Conservation (phyloP, 2,329 filamentous ascomycete genomes). For the Myotisia sp. region DNA sequence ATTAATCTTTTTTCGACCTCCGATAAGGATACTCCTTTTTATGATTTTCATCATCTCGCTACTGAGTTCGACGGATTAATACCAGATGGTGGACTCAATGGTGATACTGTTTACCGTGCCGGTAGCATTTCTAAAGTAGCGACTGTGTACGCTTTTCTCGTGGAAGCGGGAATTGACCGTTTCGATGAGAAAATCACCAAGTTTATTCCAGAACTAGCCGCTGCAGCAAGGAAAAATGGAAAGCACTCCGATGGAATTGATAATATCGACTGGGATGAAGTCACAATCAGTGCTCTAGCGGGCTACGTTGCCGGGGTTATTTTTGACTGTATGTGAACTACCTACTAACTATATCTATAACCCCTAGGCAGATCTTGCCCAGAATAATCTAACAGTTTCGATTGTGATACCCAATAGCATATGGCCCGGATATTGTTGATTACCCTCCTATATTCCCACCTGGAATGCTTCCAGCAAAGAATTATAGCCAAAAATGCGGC, state of each 20-base stretch:
- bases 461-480: too few species aligned
- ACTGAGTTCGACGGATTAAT: conserved; percentile 14
- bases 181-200: conserved; percentile 31
- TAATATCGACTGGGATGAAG: conserved; percentile 7
- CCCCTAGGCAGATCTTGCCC: too few species aligned
- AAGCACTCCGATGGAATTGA: not conserved
- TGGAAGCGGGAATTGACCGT: conserved; percentile 26
- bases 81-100: conserved; percentile 12
- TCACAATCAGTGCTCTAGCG: conserved; percentile 10
- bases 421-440: too few species aligned
- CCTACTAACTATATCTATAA: not conserved
- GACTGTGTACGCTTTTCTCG: conserved; percentile 30
- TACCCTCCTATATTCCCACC: too few species aligned
- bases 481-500: too few species aligned
- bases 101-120: conserved; percentile 28
- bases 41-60: conserved; percentile 8
- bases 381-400: too few species aligned
- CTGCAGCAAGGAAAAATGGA: not conserved
- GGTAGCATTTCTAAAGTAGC: conserved; percentile 35
- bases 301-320: conserved; percentile 9
- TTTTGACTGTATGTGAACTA: conserved; percentile 3
- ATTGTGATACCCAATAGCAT: too few species aligned
- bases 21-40: conserved; percentile 8
- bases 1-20: conserved; percentile 9
- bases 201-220: conserved; percentile 30